Percentiles rank a stretch among this genome's conserved stretches.
These are phyloP conservation scores for Colletotrichum navitas DNA, from an alignment of 2,329 filamentous ascomycete genomes.

Conservation along the genomic window DNA sequence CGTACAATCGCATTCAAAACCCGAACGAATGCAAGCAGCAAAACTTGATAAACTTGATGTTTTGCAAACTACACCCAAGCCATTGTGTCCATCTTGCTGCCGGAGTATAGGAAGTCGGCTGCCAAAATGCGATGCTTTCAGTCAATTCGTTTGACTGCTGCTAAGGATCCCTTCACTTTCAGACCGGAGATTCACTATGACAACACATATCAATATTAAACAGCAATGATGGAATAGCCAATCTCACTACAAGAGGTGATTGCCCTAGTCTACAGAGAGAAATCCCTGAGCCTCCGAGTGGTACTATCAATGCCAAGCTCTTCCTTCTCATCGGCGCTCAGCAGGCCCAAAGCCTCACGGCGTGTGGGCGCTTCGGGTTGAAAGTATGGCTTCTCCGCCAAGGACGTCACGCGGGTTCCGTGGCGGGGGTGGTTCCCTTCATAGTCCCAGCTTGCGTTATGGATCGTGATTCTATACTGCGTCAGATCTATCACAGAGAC, in stretches of 20 bases:
- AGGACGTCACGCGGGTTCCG: conserved; percentile 77
- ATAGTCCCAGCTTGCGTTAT: conserved; percentile 82
- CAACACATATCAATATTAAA: neutral
- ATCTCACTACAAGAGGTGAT: neutral
- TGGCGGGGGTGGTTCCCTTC: conserved; percentile 75
- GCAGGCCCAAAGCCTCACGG: conserved; percentile 73
- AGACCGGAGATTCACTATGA: too few relatives aligned
- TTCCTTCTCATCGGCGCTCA: conserved; percentile 66
- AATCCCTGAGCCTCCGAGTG: conserved; percentile 22
- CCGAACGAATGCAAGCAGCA: too few relatives aligned
- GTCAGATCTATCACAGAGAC: neutral
- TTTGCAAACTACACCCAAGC: neutral
- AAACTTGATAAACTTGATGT: neutral
- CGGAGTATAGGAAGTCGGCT: rapidly evolving
- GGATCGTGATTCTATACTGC: conserved; percentile 72
- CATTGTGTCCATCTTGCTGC: neutral
- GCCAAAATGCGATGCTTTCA: neutral
- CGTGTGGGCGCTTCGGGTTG: conserved; percentile 73
- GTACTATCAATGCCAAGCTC: conserved; percentile 44
- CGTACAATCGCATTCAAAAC: neutral
- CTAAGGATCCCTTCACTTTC: too few relatives aligned
- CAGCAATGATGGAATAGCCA: neutral
- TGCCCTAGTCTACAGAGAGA: conserved; percentile 23
- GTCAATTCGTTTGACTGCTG: too few relatives aligned
- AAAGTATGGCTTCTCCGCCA: conserved; percentile 80